phyloP scores from a whole-genome alignment of 169 alveolate species.

The Pseudocohnilembus persalinus region DNA sequence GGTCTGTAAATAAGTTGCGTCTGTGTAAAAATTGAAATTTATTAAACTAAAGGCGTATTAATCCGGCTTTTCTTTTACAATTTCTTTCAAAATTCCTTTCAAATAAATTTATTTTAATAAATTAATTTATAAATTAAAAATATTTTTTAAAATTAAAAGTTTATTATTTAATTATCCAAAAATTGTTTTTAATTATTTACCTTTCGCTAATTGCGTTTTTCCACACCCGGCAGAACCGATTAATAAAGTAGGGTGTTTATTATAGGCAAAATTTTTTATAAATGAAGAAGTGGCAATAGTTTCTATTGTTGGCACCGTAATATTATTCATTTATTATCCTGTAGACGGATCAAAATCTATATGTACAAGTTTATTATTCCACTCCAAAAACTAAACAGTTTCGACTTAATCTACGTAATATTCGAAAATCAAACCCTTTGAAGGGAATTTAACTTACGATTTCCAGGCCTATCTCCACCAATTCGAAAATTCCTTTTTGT shows the following conservation, averaged over 20 bases:
- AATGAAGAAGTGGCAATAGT: conserved; percentile 89
- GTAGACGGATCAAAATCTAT: conserved; percentile 43
- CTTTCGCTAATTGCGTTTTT: conserved; percentile 90
- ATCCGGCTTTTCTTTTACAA: conserved; percentile 76
- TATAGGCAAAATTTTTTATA: conserved; percentile 82
- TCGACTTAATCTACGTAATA: conserved; percentile 85
- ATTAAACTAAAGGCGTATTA: conserved; percentile 73
- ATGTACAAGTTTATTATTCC: conserved; percentile 72
- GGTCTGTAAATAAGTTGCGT: conserved; percentile 90
- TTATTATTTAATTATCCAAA: no score
- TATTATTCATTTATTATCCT: conserved; percentile 73
- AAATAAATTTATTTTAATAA: no score
- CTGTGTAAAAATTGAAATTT: conserved; percentile 94
- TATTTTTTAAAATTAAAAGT: no score
- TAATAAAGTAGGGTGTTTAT: conserved; percentile 87
- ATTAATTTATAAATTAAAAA: no score
- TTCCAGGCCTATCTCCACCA: conserved; percentile 96
- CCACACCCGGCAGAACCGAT: conserved; percentile 97
- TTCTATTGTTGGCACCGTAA: conserved; percentile 90
- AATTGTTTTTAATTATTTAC: no score
- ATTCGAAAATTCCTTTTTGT: conserved; percentile 90
- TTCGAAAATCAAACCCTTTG: conserved; percentile 95
- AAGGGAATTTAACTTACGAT: conserved; percentile 91
- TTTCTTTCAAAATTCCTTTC: conserved; percentile 85
- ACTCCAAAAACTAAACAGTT: conserved; percentile 87